Evolutionary conservation across 148 eudicot species (phyloP), one percentile per base, ranked within the genome.

Genomic region (Bassia scoparia): DNA sequence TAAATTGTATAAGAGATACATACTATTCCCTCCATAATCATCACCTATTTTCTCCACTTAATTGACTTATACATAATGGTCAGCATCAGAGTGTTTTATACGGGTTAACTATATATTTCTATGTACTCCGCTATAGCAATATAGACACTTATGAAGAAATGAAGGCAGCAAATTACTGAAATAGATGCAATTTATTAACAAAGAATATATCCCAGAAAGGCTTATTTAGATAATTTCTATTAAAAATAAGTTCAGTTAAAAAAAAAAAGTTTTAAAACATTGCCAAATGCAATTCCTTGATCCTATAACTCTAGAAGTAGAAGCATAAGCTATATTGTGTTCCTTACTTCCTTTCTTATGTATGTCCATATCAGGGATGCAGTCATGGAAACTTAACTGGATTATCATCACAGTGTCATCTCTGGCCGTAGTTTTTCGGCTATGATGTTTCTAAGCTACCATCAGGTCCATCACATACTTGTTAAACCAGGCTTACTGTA

Each of bases 311-410:
- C n/a, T n/a, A n/a, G n/a, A n/a, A n/a, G n/a, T n/a, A 61, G 34
- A 56, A 61, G 46, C 59, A 64, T 24, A 24, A 35, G 64, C 46
- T 11, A 54, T 38, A 2, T 8, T 27, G 35, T 27, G 27, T 74
- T 49, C 33, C 50, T 52, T 34, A 56, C 29, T 68, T 13, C 34
- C 26, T 15, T 26, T 4, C 23, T 60, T 29, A 0, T 43, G 59
- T 56, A n/a, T 53, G 69, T 80, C 65, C 34, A 69, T 63, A 12
- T 53, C 85, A 20, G 69, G 56, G 43, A 76, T 70, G 18, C 61
- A 61, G 24, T 74, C 85, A n/a, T 83, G 84, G 82, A 84, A 76
- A 68, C 73, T 82, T 71, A 78, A 61, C 58, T 84, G 87, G 89
- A 72, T 80, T 21, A 46, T 75, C 24, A 35, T 81, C 50, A 49